Conservation (phyloP, 2,329 filamentous ascomycete genomes). For the Juglanconis sp. region DNA sequence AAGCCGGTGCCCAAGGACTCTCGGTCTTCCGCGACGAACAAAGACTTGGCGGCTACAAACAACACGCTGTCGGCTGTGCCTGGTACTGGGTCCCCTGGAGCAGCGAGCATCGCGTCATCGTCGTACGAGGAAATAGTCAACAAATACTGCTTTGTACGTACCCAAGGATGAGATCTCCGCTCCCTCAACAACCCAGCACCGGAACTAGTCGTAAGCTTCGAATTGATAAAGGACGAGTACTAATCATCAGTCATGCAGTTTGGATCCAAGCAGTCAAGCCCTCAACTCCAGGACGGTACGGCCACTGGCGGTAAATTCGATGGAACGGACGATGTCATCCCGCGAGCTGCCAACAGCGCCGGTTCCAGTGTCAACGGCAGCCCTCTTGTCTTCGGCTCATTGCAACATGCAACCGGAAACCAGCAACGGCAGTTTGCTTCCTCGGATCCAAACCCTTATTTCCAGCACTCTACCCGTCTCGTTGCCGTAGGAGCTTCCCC, state of each 20-base stretch:
- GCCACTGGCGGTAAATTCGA: slow-evolving; percentile 42
- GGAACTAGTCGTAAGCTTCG: slow-evolving; percentile 19
- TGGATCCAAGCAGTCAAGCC: slow-evolving; percentile 56
- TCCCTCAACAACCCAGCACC: slow-evolving; percentile 25
- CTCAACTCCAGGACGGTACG: slow-evolving; percentile 48
- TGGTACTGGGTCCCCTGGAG: slow-evolving; percentile 48
- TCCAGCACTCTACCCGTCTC: slow-evolving; percentile 28
- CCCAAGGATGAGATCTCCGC: slow-evolving; percentile 33
- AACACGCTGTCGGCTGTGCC: slow-evolving; percentile 29
- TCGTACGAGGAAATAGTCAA: slow-evolving; percentile 96
- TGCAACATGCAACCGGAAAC: slow-evolving; percentile 33
- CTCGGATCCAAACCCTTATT: slow-evolving; percentile 33
- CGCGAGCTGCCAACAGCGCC: slow-evolving; percentile 32
- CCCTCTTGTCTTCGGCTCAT: slow-evolving; percentile 29
- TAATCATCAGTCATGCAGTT: slow-evolving; percentile 49
- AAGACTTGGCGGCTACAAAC: slow-evolving; percentile 19
- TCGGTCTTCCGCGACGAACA: slow-evolving; percentile 17
- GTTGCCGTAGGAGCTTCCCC: slow-evolving; percentile 31
- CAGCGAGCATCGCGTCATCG: slow-evolving; percentile 67
- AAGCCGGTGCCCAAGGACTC: slow-evolving; percentile 6
- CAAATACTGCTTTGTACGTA: slow-evolving; percentile 99
- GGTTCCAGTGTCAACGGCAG: slow-evolving; percentile 36
- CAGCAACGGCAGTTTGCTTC: slow-evolving; percentile 42
- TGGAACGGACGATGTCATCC: slow-evolving; percentile 35
- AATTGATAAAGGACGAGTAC: slow-evolving; percentile 27